Conservation (phyloP, 345 rosid genomes). For the Hibiscus tridactylites region DNA sequence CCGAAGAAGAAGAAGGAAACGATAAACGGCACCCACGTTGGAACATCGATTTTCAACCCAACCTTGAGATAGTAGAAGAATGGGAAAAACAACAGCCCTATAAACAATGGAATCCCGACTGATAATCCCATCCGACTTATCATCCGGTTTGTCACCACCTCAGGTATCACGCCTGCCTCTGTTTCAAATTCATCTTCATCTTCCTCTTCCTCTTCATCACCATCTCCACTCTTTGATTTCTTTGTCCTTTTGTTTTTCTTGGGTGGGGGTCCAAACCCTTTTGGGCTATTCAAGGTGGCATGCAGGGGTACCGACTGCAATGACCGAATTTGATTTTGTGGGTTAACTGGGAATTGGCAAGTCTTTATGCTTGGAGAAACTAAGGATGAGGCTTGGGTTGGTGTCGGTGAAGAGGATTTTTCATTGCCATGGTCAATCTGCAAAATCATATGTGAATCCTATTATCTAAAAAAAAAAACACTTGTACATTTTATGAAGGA, state of each 20-base stretch:
- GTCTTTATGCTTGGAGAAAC: slow-evolving; percentile 12
- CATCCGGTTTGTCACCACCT: slow-evolving; percentile 92
- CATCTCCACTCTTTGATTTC: slow-evolving; percentile 22
- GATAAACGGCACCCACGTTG: slow-evolving; percentile 78
- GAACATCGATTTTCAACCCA: slow-evolving; percentile 68
- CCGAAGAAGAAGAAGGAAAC: slow-evolving; percentile 85
- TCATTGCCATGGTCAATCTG: slow-evolving; percentile 18
- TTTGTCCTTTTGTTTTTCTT: slow-evolving; percentile 48
- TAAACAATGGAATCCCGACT: slow-evolving; percentile 64
- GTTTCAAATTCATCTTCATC: slow-evolving; percentile 24
- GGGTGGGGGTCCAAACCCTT: slow-evolving; percentile 65
- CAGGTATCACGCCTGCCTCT: slow-evolving; percentile 64
- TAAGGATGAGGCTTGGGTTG: not conserved
- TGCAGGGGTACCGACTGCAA: slow-evolving; percentile 23
- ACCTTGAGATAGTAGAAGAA: slow-evolving; percentile 86
- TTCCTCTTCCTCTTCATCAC: slow-evolving; percentile 15
- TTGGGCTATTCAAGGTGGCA: slow-evolving; percentile 59
- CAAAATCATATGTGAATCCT: not conserved
- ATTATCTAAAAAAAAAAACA: not conserved
- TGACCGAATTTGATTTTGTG: slow-evolving; percentile 9
- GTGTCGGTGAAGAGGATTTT: not conserved
- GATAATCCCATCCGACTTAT: slow-evolving; percentile 72
- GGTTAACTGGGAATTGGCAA: slow-evolving; percentile 17
- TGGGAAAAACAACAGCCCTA: slow-evolving; percentile 77
- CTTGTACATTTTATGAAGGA: not conserved